Evolutionary conservation across 768 basidiomycete species (phyloP).

Genomic region (Xerocomellus amylosporus): DNA sequence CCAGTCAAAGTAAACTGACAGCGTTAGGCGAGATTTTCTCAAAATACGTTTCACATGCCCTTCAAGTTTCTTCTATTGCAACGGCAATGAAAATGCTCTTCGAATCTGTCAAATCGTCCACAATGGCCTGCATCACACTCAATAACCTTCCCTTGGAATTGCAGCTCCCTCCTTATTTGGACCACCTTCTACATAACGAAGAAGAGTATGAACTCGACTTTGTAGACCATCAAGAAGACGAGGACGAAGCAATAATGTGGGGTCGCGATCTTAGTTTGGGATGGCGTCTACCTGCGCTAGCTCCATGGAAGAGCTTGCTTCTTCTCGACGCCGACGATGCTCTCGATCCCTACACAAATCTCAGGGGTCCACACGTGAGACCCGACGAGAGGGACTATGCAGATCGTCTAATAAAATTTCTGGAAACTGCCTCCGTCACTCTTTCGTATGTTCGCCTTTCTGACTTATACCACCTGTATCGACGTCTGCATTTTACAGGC

Average conservation of each 20-base stretch:
- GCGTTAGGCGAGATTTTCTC: constrained; percentile 57
- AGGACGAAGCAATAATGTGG: constrained; percentile 54
- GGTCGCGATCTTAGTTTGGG: constrained; percentile 66
- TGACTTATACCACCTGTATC: not conserved
- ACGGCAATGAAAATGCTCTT: constrained; percentile 77
- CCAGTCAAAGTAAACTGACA: constrained; percentile 6
- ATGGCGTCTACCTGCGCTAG: constrained; percentile 69
- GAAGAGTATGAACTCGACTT: constrained; percentile 56
- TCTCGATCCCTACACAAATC: constrained; percentile 57
- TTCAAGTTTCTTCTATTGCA: constrained; percentile 68
- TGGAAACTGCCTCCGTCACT: constrained; percentile 70
- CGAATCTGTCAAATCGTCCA: constrained; percentile 70
- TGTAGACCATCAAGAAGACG: constrained; percentile 50
- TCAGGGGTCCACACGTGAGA: constrained; percentile 56
- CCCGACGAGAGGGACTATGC: constrained; percentile 66
- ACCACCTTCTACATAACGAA: constrained; percentile 64
- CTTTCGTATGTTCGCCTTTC: constrained; percentile 57
- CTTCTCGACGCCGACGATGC: constrained; percentile 62
- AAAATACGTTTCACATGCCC: constrained; percentile 54
- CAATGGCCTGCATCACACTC: constrained; percentile 76
- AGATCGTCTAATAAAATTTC: constrained; percentile 70
- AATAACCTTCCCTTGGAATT: constrained; percentile 79
- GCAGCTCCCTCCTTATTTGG: constrained; percentile 81
- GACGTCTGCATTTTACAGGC: constrained; percentile 36
- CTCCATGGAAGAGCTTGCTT: constrained; percentile 91